Conservation (phyloP, 352 stramenopile species). For the Phytophthora pistaciae region DNA sequence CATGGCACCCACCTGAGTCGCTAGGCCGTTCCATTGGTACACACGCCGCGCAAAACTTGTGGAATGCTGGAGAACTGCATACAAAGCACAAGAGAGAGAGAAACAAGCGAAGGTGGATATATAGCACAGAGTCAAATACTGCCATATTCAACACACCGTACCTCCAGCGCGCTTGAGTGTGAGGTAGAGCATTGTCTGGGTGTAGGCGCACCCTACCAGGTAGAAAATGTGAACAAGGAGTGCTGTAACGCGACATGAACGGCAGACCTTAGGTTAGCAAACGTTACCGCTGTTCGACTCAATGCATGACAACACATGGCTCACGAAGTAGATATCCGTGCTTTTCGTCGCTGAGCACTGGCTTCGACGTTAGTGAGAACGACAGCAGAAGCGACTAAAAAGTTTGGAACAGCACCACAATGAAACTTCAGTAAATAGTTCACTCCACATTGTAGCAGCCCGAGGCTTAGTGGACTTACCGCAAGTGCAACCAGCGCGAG, state of each 20-base stretch:
- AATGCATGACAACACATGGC: conserved; percentile 7
- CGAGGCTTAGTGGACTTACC: conserved; percentile 31
- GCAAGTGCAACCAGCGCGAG: conserved; percentile 44
- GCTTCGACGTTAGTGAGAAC: conserved; percentile 52
- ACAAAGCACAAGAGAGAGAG: not conserved
- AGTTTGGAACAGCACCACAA: not conserved
- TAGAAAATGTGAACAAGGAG: conserved; percentile 61
- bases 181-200: conserved; percentile 80
- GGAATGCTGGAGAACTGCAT: conserved; percentile 39
- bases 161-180: conserved; percentile 66
- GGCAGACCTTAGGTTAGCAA: not conserved
- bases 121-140: not conserved
- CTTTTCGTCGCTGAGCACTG: conserved; percentile 44
- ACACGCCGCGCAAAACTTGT: conserved; percentile 47
- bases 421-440: not conserved
- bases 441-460: not conserved
- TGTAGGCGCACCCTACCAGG: conserved; percentile 69
- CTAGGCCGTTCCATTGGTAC: conserved; percentile 80
- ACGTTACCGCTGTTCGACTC: not conserved
- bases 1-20: conserved; percentile 72
- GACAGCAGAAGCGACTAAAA: conserved; percentile 52
- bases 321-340: conserved; percentile 66
- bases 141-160: conserved; percentile 10
- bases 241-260: conserved; percentile 25
- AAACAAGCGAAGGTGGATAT: not conserved